phyloP scores from a whole-genome alignment of 441 rosid genomes.

The Pelargonium myrrhifolium region DNA sequence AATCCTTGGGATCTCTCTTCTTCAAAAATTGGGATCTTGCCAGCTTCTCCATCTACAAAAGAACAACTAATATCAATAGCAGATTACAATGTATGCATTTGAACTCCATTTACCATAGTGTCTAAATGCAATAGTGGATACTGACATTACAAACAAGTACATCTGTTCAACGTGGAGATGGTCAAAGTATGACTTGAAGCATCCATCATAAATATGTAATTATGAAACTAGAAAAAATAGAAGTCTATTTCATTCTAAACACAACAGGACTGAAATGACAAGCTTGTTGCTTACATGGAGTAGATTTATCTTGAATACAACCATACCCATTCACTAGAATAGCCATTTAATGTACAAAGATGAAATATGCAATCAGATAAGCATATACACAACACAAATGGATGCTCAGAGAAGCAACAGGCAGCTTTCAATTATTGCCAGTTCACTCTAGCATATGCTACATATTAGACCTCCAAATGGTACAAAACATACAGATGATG shows the following conservation, averaged over 20 bases:
- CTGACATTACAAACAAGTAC: neutral
- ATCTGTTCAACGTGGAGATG: neutral
- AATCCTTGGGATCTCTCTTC: conserved; percentile 85
- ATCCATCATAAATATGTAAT: conserved; percentile 1
- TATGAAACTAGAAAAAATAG: conserved; percentile 1
- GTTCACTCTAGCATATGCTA: neutral
- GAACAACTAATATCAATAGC: conserved; percentile 22
- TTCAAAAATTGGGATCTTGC: conserved; percentile 74
- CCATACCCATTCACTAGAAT: neutral
- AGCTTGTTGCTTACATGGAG: neutral
- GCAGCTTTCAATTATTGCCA: neutral
- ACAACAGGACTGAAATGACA: neutral
- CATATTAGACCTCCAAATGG: neutral
- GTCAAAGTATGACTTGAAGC: neutral
- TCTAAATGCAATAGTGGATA: conserved; percentile 1
- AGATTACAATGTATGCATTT: neutral
- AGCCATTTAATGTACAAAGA: neutral
- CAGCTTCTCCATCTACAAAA: conserved; percentile 77
- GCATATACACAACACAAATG: neutral
- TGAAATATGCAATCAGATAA: neutral
- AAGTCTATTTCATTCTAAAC: neutral
- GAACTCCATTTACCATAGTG: neutral
- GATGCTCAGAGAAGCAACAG: neutral
- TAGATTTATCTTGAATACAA: conserved; percentile 2
- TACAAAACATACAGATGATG: neutral